A percentile compares a stretch with the other conserved stretches of the same genome.
phyloP scores from a whole-genome alignment of 495 filamentous ascomycete genomes.

The Tricharina praecox region DNA sequence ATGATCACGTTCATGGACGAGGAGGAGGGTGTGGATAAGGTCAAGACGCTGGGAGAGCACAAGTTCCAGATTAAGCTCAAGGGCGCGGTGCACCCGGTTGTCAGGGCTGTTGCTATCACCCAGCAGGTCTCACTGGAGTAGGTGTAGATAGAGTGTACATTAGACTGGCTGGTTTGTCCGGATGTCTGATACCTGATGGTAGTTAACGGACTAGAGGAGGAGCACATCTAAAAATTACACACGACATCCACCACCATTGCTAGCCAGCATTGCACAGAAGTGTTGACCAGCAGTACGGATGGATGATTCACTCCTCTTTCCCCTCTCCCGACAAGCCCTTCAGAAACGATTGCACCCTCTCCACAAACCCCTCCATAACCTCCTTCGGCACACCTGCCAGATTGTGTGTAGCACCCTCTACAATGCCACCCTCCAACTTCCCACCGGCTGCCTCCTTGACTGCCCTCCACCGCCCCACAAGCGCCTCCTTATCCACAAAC shows the following conservation, averaged over 20 bases:
- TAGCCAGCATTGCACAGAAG: no score
- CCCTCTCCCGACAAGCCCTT: no score
- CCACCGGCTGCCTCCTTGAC: slow-evolving; percentile 40
- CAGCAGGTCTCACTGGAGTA: slow-evolving; percentile 13
- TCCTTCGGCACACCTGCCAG: slow-evolving; percentile 34
- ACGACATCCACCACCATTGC: no score
- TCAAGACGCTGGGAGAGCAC: slow-evolving; percentile 41
- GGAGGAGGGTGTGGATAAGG: slow-evolving; percentile 30
- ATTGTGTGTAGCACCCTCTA: slow-evolving; percentile 47
- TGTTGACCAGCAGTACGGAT: no score
- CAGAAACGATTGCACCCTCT: slow-evolving; percentile 42
- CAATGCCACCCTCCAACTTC: slow-evolving; percentile 24
- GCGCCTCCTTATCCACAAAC: slow-evolving; percentile 42
- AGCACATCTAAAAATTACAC: no score
- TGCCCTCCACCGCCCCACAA: slow-evolving; percentile 47
- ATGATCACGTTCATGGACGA: slow-evolving; percentile 35
- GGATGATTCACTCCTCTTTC: no score
- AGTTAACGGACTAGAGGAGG: no score
- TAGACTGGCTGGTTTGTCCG: not conserved
- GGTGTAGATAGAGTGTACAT: not conserved
- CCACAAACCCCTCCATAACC: slow-evolving; percentile 35
- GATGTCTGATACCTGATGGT: no score
- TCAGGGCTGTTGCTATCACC: slow-evolving; percentile 32
- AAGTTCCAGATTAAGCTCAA: slow-evolving; percentile 37
- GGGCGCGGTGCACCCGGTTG: slow-evolving; percentile 31